A percentile compares a stretch with the other conserved stretches of the same genome.
phyloP scores from a whole-genome alignment of 768 basidiomycete genomes.

The Russula vinacea region DNA sequence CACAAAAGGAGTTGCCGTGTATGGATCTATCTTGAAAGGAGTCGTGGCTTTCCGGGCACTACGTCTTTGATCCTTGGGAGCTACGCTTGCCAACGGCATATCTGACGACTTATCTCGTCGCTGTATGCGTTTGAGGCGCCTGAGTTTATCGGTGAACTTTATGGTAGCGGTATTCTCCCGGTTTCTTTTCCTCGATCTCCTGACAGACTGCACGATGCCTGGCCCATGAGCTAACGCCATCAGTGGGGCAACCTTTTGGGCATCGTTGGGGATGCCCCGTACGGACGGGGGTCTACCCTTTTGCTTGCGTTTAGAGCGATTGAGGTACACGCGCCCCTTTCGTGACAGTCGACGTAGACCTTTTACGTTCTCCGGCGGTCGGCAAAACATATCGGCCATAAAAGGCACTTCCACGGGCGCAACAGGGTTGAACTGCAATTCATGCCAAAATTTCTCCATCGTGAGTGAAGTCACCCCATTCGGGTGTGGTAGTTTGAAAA shows the following conservation, averaged over 20 bases:
- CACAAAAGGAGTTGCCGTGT: not conserved
- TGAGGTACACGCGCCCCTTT: conserved; percentile 44
- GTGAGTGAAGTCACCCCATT: conserved; percentile 41
- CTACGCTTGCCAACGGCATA: too few relatives aligned
- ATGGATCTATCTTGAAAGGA: not conserved
- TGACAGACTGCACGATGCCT: too few relatives aligned
- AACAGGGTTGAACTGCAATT: conserved; percentile 39
- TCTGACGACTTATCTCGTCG: not conserved
- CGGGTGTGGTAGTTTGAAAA: conserved; percentile 48
- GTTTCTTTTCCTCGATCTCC: too few relatives aligned
- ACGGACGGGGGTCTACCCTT: conserved; percentile 46
- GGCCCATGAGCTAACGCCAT: conserved; percentile 7
- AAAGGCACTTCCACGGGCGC: conserved; percentile 23
- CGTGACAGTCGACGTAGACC: conserved; percentile 47
- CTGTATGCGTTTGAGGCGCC: not conserved
- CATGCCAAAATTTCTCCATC: conserved; percentile 44
- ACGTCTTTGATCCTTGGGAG: not conserved
- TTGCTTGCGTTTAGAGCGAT: conserved; percentile 38
- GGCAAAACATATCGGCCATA: conserved; percentile 39
- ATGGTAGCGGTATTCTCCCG: not conserved
- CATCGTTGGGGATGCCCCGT: conserved; percentile 33
- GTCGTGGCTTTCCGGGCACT: not conserved
- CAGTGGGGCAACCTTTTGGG: conserved; percentile 13
- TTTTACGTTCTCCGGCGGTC: conserved; percentile 38
- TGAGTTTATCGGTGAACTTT: not conserved